phyloP scores from a whole-genome alignment of 202 grass and related monocot genomes.

The Dendrocalamus latiflorus region DNA sequence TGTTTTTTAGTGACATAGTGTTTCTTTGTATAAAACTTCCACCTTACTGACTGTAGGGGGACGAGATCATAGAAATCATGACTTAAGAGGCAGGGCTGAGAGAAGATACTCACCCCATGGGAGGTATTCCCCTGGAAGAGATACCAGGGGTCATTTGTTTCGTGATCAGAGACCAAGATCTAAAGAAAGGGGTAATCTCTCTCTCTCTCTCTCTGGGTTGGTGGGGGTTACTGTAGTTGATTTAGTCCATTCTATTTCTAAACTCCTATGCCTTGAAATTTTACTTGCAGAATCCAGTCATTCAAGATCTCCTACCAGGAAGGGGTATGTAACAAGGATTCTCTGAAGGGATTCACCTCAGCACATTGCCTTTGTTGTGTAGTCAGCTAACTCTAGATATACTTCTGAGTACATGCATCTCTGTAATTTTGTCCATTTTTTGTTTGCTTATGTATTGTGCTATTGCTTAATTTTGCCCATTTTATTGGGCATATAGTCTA shows the following conservation, averaged over 20 bases:
- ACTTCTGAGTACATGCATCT: not conserved
- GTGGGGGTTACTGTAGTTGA: not conserved
- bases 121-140: conserved; percentile 64
- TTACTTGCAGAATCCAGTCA: conserved; percentile 54
- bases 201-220: not conserved
- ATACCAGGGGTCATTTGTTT: conserved; percentile 46
- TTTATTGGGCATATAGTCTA: not conserved
- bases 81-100: conserved; percentile 62
- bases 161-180: conserved; percentile 50
- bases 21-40: conserved; percentile 16
- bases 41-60: conserved; percentile 46
- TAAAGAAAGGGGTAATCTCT: conserved; percentile 54
- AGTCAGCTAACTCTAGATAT: not conserved
- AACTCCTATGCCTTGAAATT: conserved; percentile 12
- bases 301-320: conserved; percentile 68
- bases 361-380: not conserved
- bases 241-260: conserved; percentile 12
- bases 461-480: conserved; percentile 1
- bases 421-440: not conserved
- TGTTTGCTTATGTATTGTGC: not conserved
- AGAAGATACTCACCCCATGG: conserved; percentile 67
- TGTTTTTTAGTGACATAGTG: not conserved
- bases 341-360: not conserved
- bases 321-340: conserved; percentile 36
- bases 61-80: conserved; percentile 49